Percentiles rank a stretch among this genome's conserved stretches.
Evolutionary conservation across 805 yeast species (phyloP).

Genomic region (Naumovozyma baii): DNA sequence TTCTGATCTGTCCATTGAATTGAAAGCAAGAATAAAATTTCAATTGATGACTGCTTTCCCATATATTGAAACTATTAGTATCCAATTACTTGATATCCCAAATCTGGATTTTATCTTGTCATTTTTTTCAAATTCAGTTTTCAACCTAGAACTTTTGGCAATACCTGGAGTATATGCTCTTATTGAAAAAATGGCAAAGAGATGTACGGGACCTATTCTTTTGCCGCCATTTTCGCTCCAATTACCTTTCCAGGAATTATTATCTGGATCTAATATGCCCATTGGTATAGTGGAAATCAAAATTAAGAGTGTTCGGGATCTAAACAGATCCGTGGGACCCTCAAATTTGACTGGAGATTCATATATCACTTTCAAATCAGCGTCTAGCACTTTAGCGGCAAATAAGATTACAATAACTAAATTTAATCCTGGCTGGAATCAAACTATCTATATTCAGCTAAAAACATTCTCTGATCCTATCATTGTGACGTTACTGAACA

Average conservation of each 20-base stretch:
- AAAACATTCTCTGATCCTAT: slow-evolving; percentile 74
- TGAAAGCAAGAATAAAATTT: slow-evolving; percentile 64
- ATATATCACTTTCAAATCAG: slow-evolving; percentile 60
- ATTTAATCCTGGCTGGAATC: slow-evolving; percentile 71
- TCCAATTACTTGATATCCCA: slow-evolving; percentile 77
- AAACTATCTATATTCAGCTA: slow-evolving; percentile 59
- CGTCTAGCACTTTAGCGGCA: slow-evolving; percentile 47
- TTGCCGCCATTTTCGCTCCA: slow-evolving; percentile 86
- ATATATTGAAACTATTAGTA: slow-evolving; percentile 79
- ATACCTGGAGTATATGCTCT: slow-evolving; percentile 79
- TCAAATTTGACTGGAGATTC: slow-evolving; percentile 80
- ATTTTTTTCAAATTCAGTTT: slow-evolving; percentile 61
- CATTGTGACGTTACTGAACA: slow-evolving; percentile 58
- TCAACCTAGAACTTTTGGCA: slow-evolving; percentile 76
- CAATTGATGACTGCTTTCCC: slow-evolving; percentile 86
- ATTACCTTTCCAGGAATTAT: slow-evolving; percentile 76
- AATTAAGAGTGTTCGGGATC: slow-evolving; percentile 50
- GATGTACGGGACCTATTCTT: slow-evolving; percentile 78
- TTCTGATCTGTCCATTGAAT: slow-evolving; percentile 65
- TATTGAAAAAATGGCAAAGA: slow-evolving; percentile 72
- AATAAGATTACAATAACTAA: slow-evolving; percentile 59
- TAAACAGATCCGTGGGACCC: slow-evolving; percentile 54
- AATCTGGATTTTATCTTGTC: slow-evolving; percentile 72
- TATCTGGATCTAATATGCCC: slow-evolving; percentile 79
- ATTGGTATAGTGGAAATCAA: slow-evolving; percentile 72